Percentiles rank a stretch among this genome's conserved stretches.
These are phyloP conservation scores for Fusarium liriodendri DNA, from an alignment of 2,329 filamentous ascomycete genomes.

Conservation along the genomic window DNA sequence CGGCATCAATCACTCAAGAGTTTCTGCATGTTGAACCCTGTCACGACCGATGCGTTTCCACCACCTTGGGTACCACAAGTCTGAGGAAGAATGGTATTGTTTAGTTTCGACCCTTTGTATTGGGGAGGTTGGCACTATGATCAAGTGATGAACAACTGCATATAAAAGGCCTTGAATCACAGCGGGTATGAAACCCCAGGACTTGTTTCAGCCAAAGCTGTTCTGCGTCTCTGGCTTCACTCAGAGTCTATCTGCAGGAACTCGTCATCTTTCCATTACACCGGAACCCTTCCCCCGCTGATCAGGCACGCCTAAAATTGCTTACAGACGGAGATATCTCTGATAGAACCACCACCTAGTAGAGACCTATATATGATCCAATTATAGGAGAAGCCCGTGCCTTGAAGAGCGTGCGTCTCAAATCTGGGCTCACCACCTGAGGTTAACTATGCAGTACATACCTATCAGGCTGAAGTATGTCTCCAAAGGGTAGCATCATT, in stretches of 20 bases:
- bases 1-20: background rate
- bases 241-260: background rate
- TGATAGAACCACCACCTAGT: background rate
- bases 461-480: background rate
- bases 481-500: background rate
- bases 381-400: background rate
- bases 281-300: background rate
- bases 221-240: background rate
- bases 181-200: background rate
- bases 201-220: background rate
- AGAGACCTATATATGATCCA: background rate
- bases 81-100: background rate
- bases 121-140: background rate
- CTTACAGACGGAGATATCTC: background rate
- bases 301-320: background rate
- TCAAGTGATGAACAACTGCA: background rate
- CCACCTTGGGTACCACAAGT: background rate
- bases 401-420: background rate
- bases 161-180: background rate
- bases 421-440: background rate
- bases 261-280: background rate
- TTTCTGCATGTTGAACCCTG: background rate
- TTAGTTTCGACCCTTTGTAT: too few relatives aligned
- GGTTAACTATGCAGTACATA: background rate
- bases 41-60: background rate